A percentile compares a stretch with the other conserved stretches of the same genome.
Evolutionary conservation across 441 rosid species (phyloP).

Genomic region (Geranium incanum): DNA sequence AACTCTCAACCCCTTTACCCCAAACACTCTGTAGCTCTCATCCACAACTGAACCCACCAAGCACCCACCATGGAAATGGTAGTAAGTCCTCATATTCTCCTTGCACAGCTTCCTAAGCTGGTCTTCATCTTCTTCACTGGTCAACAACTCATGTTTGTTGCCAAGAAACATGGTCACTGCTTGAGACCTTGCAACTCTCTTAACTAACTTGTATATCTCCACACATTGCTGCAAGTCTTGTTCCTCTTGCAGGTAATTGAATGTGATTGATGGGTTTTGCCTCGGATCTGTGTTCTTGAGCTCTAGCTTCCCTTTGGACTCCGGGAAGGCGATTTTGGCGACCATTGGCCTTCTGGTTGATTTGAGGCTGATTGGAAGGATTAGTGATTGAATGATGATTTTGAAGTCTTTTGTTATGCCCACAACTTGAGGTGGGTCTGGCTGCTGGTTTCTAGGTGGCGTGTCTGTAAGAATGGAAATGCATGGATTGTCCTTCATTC

Average conservation of each 20-base stretch:
- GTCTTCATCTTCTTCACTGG: slow-evolving; percentile 15
- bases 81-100: slow-evolving; percentile 52
- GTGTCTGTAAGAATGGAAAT: slow-evolving; percentile 39
- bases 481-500: slow-evolving; percentile 58
- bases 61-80: slow-evolving; percentile 70
- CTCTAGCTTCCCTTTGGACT: slow-evolving; percentile 54
- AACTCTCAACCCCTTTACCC: slow-evolving; percentile 44
- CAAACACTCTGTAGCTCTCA: slow-evolving; percentile 40
- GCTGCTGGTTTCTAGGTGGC: slow-evolving; percentile 33
- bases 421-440: slow-evolving; percentile 58
- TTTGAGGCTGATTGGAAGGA: slow-evolving; percentile 42
- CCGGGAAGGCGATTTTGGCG: slow-evolving; percentile 58
- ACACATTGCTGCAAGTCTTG: slow-evolving; percentile 43
- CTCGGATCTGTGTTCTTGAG: slow-evolving; percentile 42
- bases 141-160: slow-evolving; percentile 25
- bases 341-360: slow-evolving; percentile 50
- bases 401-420: slow-evolving; percentile 51
- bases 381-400: slow-evolving; percentile 48
- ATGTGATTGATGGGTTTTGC: slow-evolving; percentile 50
- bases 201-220: slow-evolving; percentile 45
- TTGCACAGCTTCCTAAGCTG: slow-evolving; percentile 46
- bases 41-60: slow-evolving; percentile 53
- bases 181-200: slow-evolving; percentile 45
- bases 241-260: slow-evolving; percentile 52
- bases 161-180: slow-evolving; percentile 44